phyloP scores from a whole-genome alignment of 2,329 filamentous ascomycete genomes.

The Myriangium duriaei region DNA sequence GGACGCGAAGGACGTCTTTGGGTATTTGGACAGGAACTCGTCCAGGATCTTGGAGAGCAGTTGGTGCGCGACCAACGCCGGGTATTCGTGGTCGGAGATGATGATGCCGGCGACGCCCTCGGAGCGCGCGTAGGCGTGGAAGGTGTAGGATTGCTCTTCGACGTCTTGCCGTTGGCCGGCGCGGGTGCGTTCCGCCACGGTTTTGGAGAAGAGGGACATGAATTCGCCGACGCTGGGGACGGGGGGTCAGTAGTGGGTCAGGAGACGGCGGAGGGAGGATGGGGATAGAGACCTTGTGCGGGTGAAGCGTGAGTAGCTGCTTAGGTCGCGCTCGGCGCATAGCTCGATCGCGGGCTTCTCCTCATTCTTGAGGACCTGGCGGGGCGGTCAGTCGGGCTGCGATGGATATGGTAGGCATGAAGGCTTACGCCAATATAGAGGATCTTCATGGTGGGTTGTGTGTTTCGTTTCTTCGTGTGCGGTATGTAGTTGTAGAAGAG shows the following conservation, averaged over 20 bases:
- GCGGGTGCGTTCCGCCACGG: constrained; percentile 71
- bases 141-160: constrained; percentile 65
- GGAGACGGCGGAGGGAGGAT: constrained; percentile 9
- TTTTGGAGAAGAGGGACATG: constrained; percentile 77
- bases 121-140: constrained; percentile 34
- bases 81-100: constrained; percentile 37
- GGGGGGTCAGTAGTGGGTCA: constrained; percentile 3
- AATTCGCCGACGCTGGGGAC: constrained; percentile 48
- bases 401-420: constrained; percentile 15
- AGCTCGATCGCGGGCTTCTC: constrained; percentile 65
- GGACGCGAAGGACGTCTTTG: constrained; percentile 52
- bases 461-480: constrained; percentile 7
- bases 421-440: constrained; percentile 69
- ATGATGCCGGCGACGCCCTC: constrained; percentile 37
- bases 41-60: constrained; percentile 77
- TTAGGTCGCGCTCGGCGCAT: constrained; percentile 63
- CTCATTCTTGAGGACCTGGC: constrained; percentile 70
- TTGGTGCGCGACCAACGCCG: constrained; percentile 69
- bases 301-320: constrained; percentile 69
- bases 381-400: constrained; percentile 14
- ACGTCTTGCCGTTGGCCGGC: constrained; percentile 77
- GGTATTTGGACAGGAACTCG: constrained; percentile 70
- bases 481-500: constrained; percentile 1
- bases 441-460: constrained; percentile 59
- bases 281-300: constrained; percentile 45